Evolutionary conservation across 345 rosid species (phyloP).

Genomic region (Camelina hispida): DNA sequence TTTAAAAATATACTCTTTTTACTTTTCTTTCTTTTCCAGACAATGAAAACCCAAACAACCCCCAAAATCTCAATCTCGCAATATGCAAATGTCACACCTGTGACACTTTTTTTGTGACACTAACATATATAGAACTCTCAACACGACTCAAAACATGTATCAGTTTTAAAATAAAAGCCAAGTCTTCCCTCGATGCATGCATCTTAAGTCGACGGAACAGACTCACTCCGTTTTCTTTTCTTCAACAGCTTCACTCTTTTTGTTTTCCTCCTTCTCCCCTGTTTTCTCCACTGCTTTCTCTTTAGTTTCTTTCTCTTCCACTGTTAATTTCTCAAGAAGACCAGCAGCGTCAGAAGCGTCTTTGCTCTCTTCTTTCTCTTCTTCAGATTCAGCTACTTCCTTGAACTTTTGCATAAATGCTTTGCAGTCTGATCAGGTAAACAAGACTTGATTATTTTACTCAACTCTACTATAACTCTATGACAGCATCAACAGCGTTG

Average conservation of each 20-base stretch:
- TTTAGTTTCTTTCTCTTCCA: slow-evolving; percentile 64
- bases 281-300: slow-evolving; percentile 49
- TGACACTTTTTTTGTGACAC: slow-evolving; percentile 20
- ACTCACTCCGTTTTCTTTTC: slow-evolving; percentile 55
- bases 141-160: slow-evolving; percentile 33
- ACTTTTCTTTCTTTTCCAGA: background rate
- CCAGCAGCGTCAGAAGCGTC: slow-evolving; percentile 76
- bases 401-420: slow-evolving; percentile 75
- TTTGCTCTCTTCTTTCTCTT: slow-evolving; percentile 61
- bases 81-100: slow-evolving; percentile 33
- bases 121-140: slow-evolving; percentile 31
- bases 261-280: slow-evolving; percentile 43
- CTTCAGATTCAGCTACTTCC: slow-evolving; percentile 76
- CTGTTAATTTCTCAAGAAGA: slow-evolving; percentile 70
- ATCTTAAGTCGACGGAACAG: slow-evolving; percentile 56
- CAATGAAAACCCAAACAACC: slow-evolving; percentile 13
- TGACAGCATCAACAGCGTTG: background rate
- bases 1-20: background rate
- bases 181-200: slow-evolving; percentile 24
- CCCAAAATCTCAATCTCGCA: slow-evolving; percentile 25
- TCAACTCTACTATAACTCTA: background rate
- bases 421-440: slow-evolving; percentile 68
- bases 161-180: slow-evolving; percentile 4
- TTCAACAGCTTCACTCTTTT: slow-evolving; percentile 40
- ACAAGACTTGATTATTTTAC: background rate